These are phyloP conservation scores for Elaeis guineensis DNA, from an alignment of 176 grass and related monocot species.

Conservation along the genomic window DNA sequence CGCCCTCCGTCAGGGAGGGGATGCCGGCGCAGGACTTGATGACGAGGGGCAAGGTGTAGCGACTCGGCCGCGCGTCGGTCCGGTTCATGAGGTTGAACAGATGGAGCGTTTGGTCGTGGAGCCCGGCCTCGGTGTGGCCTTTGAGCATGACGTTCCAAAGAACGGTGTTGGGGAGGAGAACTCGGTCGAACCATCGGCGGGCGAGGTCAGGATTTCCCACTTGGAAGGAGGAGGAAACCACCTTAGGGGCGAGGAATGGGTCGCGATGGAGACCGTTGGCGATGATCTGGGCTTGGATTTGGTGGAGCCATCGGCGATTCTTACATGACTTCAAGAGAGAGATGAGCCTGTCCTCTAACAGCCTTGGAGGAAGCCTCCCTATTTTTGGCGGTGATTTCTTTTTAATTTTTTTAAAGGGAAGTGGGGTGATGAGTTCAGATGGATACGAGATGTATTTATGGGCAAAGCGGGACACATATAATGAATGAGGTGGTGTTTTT, in stretches of 20 bases:
- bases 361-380: too few species aligned
- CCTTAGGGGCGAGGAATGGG: slow-evolving; percentile 8
- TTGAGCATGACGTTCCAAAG: slow-evolving; percentile 14
- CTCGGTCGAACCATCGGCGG: background rate
- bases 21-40: slow-evolving; percentile 11
- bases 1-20: background rate
- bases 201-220: background rate
- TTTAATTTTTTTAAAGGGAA: too few species aligned
- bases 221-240: background rate
- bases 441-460: too few species aligned
- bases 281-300: slow-evolving; percentile 7
- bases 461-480: too few species aligned
- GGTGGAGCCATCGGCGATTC: background rate
- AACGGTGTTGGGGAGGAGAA: background rate
- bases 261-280: slow-evolving; percentile 2
- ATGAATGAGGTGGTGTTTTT: too few species aligned
- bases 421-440: too few species aligned
- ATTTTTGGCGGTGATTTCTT: too few species aligned
- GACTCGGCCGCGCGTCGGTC: background rate
- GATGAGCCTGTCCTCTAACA: background rate
- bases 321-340: slow-evolving; percentile 11
- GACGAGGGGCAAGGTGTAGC: slow-evolving; percentile 6
- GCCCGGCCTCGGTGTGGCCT: background rate
- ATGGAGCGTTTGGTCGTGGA: background rate
- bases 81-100: slow-evolving; percentile 2